Conservation (phyloP, 192 early-diverging fungal species). For the Chytriomyces confervae region DNA sequence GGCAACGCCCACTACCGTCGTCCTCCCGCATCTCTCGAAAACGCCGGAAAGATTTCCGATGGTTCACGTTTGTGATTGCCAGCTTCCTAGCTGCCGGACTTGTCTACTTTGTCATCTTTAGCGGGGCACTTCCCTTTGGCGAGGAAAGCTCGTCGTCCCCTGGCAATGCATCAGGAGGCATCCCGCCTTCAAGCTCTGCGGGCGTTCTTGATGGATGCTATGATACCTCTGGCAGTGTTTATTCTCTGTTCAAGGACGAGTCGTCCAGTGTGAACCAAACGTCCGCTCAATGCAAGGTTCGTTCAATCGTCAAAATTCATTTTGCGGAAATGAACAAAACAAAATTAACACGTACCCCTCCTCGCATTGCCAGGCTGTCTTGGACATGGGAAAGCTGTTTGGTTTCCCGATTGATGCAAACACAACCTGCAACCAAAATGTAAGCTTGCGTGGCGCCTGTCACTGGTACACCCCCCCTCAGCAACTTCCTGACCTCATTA, state of each 20-base stretch:
- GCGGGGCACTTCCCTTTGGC: background rate
- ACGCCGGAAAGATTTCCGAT: background rate
- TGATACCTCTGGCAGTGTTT: constrained; percentile 18
- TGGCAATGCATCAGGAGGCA: no score
- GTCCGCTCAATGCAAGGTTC: constrained; percentile 13
- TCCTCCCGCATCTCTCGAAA: no score
- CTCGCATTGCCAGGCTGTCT: constrained; percentile 31
- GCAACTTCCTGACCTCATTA: background rate
- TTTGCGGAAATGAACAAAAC: background rate
- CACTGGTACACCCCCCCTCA: background rate
- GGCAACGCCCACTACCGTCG: no score
- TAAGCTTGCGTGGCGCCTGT: background rate
- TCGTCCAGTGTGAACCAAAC: background rate
- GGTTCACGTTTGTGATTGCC: background rate
- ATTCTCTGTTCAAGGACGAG: background rate
- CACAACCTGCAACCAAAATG: constrained; percentile 9
- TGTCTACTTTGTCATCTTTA: background rate
- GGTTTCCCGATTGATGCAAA: constrained; percentile 11
- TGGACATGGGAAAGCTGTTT: background rate
- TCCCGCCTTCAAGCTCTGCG: no score
- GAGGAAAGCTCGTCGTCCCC: background rate
- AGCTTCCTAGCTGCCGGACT: background rate
- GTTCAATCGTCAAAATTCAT: background rate
- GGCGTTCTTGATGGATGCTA: constrained; percentile 21
- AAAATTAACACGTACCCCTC: background rate